Conservation (phyloP, 768 basidiomycete genomes). For the Tricholoma matsutake region DNA sequence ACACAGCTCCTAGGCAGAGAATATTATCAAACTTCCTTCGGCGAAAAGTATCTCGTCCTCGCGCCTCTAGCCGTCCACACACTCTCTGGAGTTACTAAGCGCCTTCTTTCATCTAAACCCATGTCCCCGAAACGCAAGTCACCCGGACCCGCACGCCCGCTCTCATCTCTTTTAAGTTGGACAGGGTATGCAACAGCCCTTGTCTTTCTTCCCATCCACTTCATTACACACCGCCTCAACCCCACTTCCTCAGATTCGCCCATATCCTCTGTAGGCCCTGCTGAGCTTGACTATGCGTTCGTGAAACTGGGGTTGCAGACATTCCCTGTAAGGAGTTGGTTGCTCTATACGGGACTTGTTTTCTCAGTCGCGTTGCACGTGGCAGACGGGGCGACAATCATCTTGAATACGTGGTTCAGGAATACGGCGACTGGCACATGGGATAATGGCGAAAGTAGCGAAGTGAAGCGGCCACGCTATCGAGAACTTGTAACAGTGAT, state of each 20-base stretch:
- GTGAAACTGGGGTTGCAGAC: slow-evolving; percentile 66
- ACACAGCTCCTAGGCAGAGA: slow-evolving; percentile 74
- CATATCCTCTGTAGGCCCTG: slow-evolving; percentile 60
- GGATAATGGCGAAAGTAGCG: slow-evolving; percentile 12
- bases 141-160: slow-evolving; percentile 23
- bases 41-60: slow-evolving; percentile 67
- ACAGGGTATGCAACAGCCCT: slow-evolving; percentile 62
- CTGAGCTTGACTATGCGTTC: slow-evolving; percentile 81
- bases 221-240: slow-evolving; percentile 59
- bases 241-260: slow-evolving; percentile 46
- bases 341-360: slow-evolving; percentile 63
- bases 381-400: slow-evolving; percentile 53
- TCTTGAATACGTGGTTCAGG: slow-evolving; percentile 50
- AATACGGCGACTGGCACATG: slow-evolving; percentile 15
- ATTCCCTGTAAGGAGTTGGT: slow-evolving; percentile 62
- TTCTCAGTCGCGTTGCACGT: slow-evolving; percentile 55
- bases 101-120: slow-evolving; percentile 39
- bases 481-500: slow-evolving; percentile 28
- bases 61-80: slow-evolving; percentile 66
- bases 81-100: slow-evolving; percentile 54
- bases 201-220: slow-evolving; percentile 66
- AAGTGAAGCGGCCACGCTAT: slow-evolving; percentile 14
- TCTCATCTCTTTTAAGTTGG: slow-evolving; percentile 47
- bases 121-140: slow-evolving; percentile 21
- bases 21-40: slow-evolving; percentile 75